Base-by-base conservation (phyloP, 2,329 filamentous ascomycete genomes). In the Penicillium italicum region DNA sequence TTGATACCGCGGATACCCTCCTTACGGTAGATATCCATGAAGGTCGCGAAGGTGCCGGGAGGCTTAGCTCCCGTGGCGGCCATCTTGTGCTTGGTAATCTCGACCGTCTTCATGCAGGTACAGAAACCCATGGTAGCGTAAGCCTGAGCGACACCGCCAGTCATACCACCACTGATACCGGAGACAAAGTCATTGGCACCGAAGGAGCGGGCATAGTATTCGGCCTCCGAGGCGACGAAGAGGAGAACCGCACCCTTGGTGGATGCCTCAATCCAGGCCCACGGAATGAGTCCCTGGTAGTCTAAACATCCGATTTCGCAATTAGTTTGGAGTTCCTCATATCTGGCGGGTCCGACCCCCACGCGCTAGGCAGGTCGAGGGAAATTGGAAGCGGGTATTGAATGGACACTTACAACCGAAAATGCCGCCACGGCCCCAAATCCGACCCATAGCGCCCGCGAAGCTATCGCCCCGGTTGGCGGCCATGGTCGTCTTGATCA, bases 41-140 rank as follows among this genome's bases (percentile, higher is more conserved):
- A 99, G 57, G 94, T 97, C 67, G 86, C 84, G 76, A 96, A 95
- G 64, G 94, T 97, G 69, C 90, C 86, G n/a, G 86, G 89, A 24
- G 91, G 90, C 80, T 91, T 90, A 64, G 87, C 85, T 67, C 94
- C 94, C 41, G 85, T 65, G 33, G 90, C 87, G 14, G 90, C 91
- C 72, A 94, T 82, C 85, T 97, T 97, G 83, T 94, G 89, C 80
- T 97, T 95, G 72, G 94, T 99, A 79, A 99, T 99, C 79, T 99
- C 94, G 65, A 97, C 94, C 62, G 94, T 99, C 87, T 99, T 99
- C 94, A 99, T 99, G 85, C 94, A 99, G 60, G 94, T 99, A 80
- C 94, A 99, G 86, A 99, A 99, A 66, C 94, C 94, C 93, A 99
- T 99, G 75, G 94, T 99, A 64, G 94, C 94, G 76, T 99, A 99